Evolutionary conservation across 495 filamentous ascomycete species (phyloP).

Genomic region (Aspergillus homomorphus): DNA sequence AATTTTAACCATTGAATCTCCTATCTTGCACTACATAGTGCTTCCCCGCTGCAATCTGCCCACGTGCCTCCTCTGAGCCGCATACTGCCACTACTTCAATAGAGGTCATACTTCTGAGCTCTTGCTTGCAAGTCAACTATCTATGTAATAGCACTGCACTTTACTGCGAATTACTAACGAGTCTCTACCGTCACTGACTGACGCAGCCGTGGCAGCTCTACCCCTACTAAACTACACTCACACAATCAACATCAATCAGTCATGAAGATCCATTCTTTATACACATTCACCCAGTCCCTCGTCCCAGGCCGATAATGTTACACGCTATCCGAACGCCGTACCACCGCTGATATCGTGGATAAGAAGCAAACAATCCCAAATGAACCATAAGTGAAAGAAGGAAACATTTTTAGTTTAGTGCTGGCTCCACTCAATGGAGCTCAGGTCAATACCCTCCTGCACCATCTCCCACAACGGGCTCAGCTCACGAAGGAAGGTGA

Average conservation of each 20-base stretch:
- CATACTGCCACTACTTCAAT: not conserved
- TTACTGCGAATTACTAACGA: too few relatives aligned
- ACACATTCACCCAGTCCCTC: constrained; percentile 13
- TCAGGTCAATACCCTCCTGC: constrained; percentile 92
- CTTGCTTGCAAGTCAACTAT: too few relatives aligned
- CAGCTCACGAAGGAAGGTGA: constrained; percentile 88
- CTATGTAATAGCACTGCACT: too few relatives aligned
- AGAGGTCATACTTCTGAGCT: not conserved
- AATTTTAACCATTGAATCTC: not conserved
- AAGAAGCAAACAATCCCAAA: constrained; percentile 9
- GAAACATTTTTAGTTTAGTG: constrained; percentile 58
- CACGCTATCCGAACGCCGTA: constrained; percentile 31
- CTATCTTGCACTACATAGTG: not conserved
- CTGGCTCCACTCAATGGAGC: constrained; percentile 97
- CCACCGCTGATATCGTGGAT: constrained; percentile 21
- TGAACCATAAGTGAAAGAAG: constrained; percentile 14
- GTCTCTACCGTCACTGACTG: too few relatives aligned
- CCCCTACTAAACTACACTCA: not conserved
- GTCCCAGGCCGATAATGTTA: constrained; percentile 15
- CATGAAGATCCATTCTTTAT: constrained; percentile 15
- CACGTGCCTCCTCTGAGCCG: not conserved
- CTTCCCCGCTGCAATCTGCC: not conserved
- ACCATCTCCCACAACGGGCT: constrained; percentile 98
- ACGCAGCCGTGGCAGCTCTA: too few relatives aligned
- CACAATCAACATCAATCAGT: not conserved